phyloP scores from a whole-genome alignment of 1,139 yeast genomes.

The Waltiozyma sp. region DNA sequence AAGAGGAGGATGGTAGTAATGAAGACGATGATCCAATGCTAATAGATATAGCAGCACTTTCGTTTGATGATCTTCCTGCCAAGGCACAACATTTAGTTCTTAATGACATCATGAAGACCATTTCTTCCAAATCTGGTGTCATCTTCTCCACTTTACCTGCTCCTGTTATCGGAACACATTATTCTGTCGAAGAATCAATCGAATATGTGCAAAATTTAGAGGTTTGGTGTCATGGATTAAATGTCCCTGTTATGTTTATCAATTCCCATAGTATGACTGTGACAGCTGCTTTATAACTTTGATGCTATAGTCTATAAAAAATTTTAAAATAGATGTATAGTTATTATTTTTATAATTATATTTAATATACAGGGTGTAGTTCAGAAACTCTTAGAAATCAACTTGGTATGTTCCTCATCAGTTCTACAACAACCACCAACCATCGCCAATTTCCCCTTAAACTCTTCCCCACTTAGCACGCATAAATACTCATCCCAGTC shows the following conservation, averaged over 20 bases:
- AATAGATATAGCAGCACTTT: constrained; percentile 29
- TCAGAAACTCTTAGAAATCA: not conserved
- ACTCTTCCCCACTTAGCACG: constrained; percentile 25
- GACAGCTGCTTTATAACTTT: constrained; percentile 62
- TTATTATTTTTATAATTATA: not conserved
- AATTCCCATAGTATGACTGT: constrained; percentile 94
- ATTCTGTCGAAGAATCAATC: constrained; percentile 52
- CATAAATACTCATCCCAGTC: constrained; percentile 18
- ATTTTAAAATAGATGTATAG: constrained; percentile 1
- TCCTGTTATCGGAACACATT: constrained; percentile 74
- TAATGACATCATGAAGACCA: constrained; percentile 68
- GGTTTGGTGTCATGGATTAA: constrained; percentile 70
- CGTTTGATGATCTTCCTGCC: constrained; percentile 82
- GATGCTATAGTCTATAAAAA: constrained; percentile 6
- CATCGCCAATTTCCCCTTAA: constrained; percentile 19
- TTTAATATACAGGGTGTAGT: no score
- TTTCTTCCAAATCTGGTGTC: constrained; percentile 48
- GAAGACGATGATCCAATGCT: not conserved
- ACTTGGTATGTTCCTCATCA: constrained; percentile 14
- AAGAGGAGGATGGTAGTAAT: no score
- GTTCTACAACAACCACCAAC: constrained; percentile 56
- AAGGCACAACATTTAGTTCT: constrained; percentile 82
- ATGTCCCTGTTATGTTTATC: constrained; percentile 59
- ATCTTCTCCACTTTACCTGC: constrained; percentile 86
- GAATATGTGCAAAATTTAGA: constrained; percentile 71